Conservation (phyloP, 2,329 filamentous ascomycete genomes). For the Pseudocercospora macadamiae region DNA sequence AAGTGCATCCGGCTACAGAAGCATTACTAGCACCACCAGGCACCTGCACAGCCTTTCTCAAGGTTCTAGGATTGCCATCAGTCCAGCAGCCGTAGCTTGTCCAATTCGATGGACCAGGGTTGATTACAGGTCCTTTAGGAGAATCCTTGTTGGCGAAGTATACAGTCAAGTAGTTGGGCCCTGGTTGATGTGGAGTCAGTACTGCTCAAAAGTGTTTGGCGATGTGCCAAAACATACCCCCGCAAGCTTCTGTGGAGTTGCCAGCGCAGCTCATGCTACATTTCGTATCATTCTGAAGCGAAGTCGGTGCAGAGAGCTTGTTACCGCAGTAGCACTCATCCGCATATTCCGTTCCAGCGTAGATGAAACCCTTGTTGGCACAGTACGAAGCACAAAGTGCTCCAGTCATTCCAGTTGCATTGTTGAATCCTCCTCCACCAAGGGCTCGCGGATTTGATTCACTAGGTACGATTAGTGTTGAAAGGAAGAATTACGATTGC, state of each 20-base stretch:
- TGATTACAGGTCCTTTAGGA: slow-evolving; percentile 23
- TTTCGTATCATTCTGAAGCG: slow-evolving; percentile 26
- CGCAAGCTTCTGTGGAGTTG: slow-evolving; percentile 36
- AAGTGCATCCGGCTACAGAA: slow-evolving; percentile 34
- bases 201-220: background rate
- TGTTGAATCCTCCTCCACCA: slow-evolving; percentile 13
- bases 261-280: slow-evolving; percentile 36
- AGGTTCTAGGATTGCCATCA: slow-evolving; percentile 30
- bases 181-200: background rate
- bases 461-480: slow-evolving; percentile 11
- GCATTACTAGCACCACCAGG: slow-evolving; percentile 30
- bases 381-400: slow-evolving; percentile 27
- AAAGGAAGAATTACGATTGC: background rate
- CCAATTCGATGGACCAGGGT: slow-evolving; percentile 29
- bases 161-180: slow-evolving; percentile 27
- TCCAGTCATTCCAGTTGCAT: slow-evolving; percentile 27
- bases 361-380: slow-evolving; percentile 26
- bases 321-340: slow-evolving; percentile 29
- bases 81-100: slow-evolving; percentile 39
- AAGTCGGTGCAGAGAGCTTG: slow-evolving; percentile 23
- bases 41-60: slow-evolving; percentile 24
- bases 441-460: slow-evolving; percentile 26
- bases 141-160: slow-evolving; percentile 30
- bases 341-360: slow-evolving; percentile 31
- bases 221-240: slow-evolving; percentile 15